Percentiles rank a stretch among this genome's conserved stretches.
Conservation (phyloP, 2,329 filamentous ascomycete species). For the Colletotrichum liaoningense region DNA sequence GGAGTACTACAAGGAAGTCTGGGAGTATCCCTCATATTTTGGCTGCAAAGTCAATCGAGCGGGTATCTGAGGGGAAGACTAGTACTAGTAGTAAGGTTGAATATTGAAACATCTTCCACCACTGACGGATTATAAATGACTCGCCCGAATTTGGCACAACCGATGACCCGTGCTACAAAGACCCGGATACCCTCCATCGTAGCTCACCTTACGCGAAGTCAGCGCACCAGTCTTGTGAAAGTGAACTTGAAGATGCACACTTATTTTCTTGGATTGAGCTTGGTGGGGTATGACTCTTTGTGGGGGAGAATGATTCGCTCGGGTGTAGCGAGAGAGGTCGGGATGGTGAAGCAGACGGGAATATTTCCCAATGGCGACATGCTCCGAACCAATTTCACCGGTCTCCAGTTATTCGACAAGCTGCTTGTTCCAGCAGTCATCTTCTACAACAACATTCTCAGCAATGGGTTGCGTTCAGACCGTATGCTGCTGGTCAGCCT, state of each 20-base stretch:
- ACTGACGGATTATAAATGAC: not conserved
- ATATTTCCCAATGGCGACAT: slow-evolving; percentile 10
- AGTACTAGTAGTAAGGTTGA: not conserved
- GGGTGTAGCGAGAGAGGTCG: not conserved
- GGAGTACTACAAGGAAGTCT: slow-evolving; percentile 20
- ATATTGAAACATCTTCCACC: not conserved
- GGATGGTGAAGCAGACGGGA: not conserved
- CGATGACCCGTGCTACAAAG: not conserved
- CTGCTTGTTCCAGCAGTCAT: slow-evolving; percentile 14
- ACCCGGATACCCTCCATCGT: no score
- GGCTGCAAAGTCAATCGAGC: slow-evolving; percentile 4
- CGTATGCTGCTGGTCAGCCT: slow-evolving; percentile 1
- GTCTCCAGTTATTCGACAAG: not conserved
- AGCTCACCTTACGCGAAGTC: no score
- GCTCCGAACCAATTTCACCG: slow-evolving; percentile 13
- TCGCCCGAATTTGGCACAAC: not conserved
- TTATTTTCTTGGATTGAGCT: slow-evolving; percentile 20
- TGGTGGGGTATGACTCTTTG: slow-evolving; percentile 8
- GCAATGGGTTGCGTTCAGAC: not conserved
- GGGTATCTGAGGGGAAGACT: not conserved
- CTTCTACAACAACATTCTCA: slow-evolving; percentile 18
- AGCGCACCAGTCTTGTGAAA: no score
- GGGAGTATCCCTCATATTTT: slow-evolving; percentile 21
- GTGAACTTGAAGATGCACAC: slow-evolving; percentile 1
- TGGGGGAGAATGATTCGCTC: slow-evolving; percentile 19